phyloP scores from a whole-genome alignment of 2,329 filamentous ascomycete genomes.

The Hypoxylon sp. region DNA sequence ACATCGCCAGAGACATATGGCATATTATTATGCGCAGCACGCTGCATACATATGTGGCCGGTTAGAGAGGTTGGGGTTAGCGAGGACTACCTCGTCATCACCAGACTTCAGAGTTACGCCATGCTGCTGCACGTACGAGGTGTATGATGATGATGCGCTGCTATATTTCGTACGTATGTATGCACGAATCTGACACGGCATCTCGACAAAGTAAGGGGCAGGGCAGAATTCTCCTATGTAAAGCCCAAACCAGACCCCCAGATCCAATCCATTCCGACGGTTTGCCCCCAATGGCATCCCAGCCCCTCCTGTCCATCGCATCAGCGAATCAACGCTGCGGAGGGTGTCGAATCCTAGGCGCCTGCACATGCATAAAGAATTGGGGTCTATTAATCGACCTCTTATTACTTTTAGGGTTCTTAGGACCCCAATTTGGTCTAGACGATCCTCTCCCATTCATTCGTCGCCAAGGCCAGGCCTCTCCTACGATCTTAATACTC shows the following conservation, averaged over 20 bases:
- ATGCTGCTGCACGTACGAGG: constrained; percentile 5
- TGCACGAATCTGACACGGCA: constrained; percentile 41
- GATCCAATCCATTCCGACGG: constrained; percentile 4
- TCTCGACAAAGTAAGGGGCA: constrained; percentile 39
- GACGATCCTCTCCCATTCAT: constrained; percentile 15
- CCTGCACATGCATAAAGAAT: constrained; percentile 25
- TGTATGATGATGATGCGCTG: constrained; percentile 17
- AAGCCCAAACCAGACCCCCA: not conserved
- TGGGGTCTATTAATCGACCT: constrained; percentile 28
- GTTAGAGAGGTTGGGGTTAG: constrained; percentile 20
- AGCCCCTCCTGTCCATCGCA: not conserved
- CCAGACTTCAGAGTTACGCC: constrained; percentile 20
- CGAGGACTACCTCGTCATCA: constrained; percentile 8
- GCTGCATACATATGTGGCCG: constrained; percentile 11
- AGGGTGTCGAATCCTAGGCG: constrained; percentile 19
- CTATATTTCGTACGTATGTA: constrained; percentile 23
- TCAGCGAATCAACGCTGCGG: constrained; percentile 29
- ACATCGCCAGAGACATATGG: constrained; percentile 11
- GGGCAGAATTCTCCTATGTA: constrained; percentile 35
- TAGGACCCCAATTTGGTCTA: constrained; percentile 26
- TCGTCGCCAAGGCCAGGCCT: constrained; percentile 17
- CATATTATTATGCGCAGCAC: constrained; percentile 20
- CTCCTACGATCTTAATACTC: constrained; percentile 19
- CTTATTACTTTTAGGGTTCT: constrained; percentile 18
- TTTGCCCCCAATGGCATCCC: constrained; percentile 8